Percentiles rank a stretch among this genome's conserved stretches.
phyloP scores from a whole-genome alignment of 352 stramenopile species.

The Phytopythium oedochilum region DNA sequence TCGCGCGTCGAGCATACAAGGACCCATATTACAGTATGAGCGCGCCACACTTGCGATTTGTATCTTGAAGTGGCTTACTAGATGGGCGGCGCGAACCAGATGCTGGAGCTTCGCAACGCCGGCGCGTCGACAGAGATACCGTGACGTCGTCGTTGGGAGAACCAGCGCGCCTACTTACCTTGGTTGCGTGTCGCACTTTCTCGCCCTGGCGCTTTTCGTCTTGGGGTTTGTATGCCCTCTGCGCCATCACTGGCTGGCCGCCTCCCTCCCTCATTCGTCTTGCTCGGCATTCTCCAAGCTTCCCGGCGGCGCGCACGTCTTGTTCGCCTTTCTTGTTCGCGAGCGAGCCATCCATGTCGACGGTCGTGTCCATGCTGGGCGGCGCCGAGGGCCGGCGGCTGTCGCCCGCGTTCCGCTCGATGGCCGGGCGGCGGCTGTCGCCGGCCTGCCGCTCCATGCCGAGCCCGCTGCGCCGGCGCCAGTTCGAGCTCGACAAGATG shows the following conservation, averaged over 20 bases:
- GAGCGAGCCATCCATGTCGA: conserved; percentile 22
- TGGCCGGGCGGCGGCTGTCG: conserved; percentile 38
- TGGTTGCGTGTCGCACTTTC: background rate
- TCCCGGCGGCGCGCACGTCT: conserved; percentile 11
- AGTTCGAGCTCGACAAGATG: conserved; percentile 58
- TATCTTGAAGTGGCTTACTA: no score
- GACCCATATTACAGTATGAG: no score
- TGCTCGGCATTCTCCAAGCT: conserved; percentile 24
- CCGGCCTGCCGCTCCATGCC: conserved; percentile 48
- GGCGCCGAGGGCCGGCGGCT: conserved; percentile 20
- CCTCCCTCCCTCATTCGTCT: no score
- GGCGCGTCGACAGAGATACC: no score
- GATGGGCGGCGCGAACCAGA: no score
- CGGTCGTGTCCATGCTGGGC: conserved; percentile 51
- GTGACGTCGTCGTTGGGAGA: background rate
- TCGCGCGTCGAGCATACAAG: no score
- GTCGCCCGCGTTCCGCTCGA: conserved; percentile 33
- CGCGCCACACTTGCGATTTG: background rate
- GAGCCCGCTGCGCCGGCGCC: conserved; percentile 38
- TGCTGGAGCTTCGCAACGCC: no score
- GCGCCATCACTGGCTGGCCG: no score
- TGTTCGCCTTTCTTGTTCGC: no score
- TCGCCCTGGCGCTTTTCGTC: no score
- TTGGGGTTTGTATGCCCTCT: background rate
- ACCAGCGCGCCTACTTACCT: background rate